Evolutionary conservation across 2,329 filamentous ascomycete genomes (phyloP).

Genomic region (Penicillium fuscoglaucum): DNA sequence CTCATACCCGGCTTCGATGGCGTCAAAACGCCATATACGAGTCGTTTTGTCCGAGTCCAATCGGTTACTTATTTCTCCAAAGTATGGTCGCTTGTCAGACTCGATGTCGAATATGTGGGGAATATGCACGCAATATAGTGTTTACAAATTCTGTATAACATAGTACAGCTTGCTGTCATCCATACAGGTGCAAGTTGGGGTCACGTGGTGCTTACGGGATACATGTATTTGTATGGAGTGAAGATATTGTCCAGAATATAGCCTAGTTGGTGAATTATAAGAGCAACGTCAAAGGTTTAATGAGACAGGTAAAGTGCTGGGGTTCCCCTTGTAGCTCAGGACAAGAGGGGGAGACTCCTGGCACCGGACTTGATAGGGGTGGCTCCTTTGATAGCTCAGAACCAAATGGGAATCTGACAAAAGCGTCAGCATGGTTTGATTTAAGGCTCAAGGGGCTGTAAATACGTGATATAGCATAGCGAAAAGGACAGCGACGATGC

Average conservation of each 20-base stretch:
- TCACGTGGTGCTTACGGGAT: background rate
- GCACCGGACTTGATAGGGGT: too few species aligned
- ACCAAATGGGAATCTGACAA: too few species aligned
- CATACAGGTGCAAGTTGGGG: background rate
- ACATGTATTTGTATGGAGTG: background rate
- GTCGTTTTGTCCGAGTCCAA: background rate
- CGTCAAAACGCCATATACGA: background rate
- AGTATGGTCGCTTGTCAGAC: background rate
- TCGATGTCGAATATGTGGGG: background rate
- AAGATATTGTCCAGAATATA: background rate
- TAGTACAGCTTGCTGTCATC: background rate
- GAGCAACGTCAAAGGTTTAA: too few species aligned
- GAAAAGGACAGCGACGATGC: too few species aligned
- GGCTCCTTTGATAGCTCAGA: too few species aligned
- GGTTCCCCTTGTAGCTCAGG: too few species aligned
- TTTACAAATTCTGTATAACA: background rate
- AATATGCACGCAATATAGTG: background rate
- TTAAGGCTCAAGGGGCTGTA: too few species aligned
- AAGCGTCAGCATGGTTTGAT: too few species aligned
- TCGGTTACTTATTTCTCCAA: background rate
- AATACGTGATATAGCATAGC: too few species aligned
- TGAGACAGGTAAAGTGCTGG: too few species aligned
- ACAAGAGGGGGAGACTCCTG: too few species aligned
- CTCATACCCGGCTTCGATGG: conserved; percentile 1
- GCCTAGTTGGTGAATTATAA: too few species aligned